These are phyloP conservation scores for Grifola frondosa DNA, from an alignment of 1,284 basidiomycete genomes.

Conservation along the genomic window DNA sequence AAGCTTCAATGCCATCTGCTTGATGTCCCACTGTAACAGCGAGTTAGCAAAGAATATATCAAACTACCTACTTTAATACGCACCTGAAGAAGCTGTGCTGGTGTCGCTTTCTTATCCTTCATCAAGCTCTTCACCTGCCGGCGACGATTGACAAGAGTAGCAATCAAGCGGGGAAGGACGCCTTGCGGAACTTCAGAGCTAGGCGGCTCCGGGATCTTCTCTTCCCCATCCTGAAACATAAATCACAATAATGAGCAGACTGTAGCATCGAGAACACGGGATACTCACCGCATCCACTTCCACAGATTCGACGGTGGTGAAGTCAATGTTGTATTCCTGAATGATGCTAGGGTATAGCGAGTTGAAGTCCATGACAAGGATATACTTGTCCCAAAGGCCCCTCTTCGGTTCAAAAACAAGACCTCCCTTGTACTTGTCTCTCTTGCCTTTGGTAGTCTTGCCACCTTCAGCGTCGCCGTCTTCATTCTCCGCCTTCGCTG, in stretches of 20 bases:
- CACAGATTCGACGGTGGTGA: slow-evolving; percentile 87
- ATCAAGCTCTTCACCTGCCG: slow-evolving; percentile 92
- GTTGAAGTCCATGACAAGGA: slow-evolving; percentile 99
- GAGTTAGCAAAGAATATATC: neutral
- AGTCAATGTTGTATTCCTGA: slow-evolving; percentile 99
- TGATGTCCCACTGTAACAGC: slow-evolving; percentile 81
- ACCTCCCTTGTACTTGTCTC: slow-evolving; percentile 98
- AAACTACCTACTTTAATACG: slow-evolving; percentile 6
- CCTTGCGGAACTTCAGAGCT: slow-evolving; percentile 75
- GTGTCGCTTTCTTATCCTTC: slow-evolving; percentile 83
- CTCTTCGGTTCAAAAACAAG: slow-evolving; percentile 97
- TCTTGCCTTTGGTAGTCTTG: slow-evolving; percentile 67
- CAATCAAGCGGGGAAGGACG: slow-evolving; percentile 93
- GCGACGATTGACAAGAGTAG: slow-evolving; percentile 88
- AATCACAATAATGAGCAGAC: slow-evolving; percentile 8
- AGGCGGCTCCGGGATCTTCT: slow-evolving; percentile 90
- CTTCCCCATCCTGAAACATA: slow-evolving; percentile 63
- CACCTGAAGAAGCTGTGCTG: slow-evolving; percentile 85
- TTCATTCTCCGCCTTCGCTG: slow-evolving; percentile 61
- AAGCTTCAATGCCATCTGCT: slow-evolving; percentile 95
- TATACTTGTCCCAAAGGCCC: slow-evolving; percentile 95
- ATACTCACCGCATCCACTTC: slow-evolving; percentile 60
- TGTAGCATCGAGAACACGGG: neutral
- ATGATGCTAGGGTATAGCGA: slow-evolving; percentile 99
- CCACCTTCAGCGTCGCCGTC: slow-evolving; percentile 57